Evolutionary conservation across 148 eudicot species (phyloP).

Genomic region (Agrostemma githago): DNA sequence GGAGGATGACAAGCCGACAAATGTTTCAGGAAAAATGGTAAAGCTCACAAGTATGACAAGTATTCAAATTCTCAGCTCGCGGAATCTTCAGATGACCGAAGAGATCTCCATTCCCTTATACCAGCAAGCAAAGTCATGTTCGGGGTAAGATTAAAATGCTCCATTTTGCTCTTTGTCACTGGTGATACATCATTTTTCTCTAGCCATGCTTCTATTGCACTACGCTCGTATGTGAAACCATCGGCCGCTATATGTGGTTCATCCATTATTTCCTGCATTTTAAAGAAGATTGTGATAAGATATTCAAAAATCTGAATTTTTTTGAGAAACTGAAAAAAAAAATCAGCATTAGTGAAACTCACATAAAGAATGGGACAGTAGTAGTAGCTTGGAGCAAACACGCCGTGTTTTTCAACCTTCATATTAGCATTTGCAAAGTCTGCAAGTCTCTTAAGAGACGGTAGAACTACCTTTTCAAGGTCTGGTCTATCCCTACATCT

Average conservation of each 20-base stretch:
- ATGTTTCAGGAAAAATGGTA: background rate
- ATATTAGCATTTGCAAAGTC: slow-evolving; percentile 53
- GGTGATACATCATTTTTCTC: slow-evolving; percentile 58
- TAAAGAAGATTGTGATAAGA: background rate
- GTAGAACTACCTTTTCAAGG: slow-evolving; percentile 67
- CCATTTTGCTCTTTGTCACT: slow-evolving; percentile 51
- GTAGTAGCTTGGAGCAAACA: slow-evolving; percentile 55
- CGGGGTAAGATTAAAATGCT: slow-evolving; percentile 53
- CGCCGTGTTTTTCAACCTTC: slow-evolving; percentile 28
- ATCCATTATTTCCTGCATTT: slow-evolving; percentile 67
- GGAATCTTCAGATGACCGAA: slow-evolving; percentile 22
- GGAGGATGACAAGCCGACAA: background rate
- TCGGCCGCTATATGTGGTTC: slow-evolving; percentile 86
- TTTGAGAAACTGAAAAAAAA: background rate
- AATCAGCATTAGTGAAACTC: slow-evolving; percentile 1
- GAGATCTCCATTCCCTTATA: slow-evolving; percentile 69
- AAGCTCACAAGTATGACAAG: background rate
- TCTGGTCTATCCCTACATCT: slow-evolving; percentile 85
- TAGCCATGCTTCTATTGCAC: slow-evolving; percentile 74
- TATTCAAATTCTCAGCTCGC: slow-evolving; percentile 1
- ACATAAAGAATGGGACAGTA: slow-evolving; percentile 67
- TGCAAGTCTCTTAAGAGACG: slow-evolving; percentile 56
- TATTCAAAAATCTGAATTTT: background rate
- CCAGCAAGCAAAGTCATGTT: slow-evolving; percentile 65
- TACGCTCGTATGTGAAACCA: slow-evolving; percentile 82